A percentile compares a stretch with the other conserved stretches of the same genome.
These are phyloP conservation scores for Exophiala dermatitidis DNA, from an alignment of 2,329 filamentous ascomycete genomes.

Conservation along the genomic window DNA sequence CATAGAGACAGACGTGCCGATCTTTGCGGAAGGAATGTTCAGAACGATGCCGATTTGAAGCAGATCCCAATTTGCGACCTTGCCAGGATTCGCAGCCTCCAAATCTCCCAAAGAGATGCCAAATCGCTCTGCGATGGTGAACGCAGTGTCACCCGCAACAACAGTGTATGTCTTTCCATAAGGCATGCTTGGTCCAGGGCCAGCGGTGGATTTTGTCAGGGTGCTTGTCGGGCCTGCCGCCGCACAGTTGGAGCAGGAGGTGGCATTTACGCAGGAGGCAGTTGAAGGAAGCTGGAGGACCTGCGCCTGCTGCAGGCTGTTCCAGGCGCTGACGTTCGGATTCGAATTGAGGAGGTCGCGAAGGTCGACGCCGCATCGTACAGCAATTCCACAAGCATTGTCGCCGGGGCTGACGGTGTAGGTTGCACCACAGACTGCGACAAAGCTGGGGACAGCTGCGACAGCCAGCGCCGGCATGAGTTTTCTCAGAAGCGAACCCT, in stretches of 20 bases:
- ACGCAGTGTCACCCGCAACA: constrained; percentile 12
- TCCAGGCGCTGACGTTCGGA: constrained; percentile 1
- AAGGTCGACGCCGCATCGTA: constrained; percentile 1
- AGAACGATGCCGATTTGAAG: constrained; percentile 1
- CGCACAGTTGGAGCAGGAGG: neutral
- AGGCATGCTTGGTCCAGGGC: neutral
- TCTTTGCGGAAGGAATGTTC: constrained; percentile 1
- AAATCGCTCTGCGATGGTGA: constrained; percentile 12
- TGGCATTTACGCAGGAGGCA: neutral
- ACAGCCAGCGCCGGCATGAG: neutral
- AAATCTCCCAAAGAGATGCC: constrained; percentile 9
- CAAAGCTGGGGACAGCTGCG: neutral
- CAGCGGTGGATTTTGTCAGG: neutral
- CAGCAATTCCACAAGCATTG: neutral
- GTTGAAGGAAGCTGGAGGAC: neutral
- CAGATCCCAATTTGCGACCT: constrained; percentile 10
- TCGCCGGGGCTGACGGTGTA: constrained; percentile 3
- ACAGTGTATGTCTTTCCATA: constrained; percentile 13
- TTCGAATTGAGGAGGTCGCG: neutral
- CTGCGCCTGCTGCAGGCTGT: neutral
- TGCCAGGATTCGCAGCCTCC: constrained; percentile 15
- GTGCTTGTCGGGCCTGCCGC: neutral
- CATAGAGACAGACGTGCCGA: neutral
- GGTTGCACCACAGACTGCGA: neutral
- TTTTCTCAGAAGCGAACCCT: neutral